Conservation (phyloP, 257 asterid species). For the Solanum lignicaule region DNA sequence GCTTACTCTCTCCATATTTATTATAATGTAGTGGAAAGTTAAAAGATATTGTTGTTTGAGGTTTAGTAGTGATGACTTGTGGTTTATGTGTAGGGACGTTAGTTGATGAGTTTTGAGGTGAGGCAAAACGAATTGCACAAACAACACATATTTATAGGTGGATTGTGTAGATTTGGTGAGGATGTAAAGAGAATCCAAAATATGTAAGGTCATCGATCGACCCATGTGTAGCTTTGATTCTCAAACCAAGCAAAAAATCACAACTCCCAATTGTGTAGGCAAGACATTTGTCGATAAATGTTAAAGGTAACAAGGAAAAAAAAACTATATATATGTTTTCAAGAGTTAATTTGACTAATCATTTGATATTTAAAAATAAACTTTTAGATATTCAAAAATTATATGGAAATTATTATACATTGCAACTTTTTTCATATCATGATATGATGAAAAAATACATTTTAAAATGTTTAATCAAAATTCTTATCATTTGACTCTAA, state of each 20-base stretch:
- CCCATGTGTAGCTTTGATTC: not conserved
- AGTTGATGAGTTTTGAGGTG: constrained; percentile 25
- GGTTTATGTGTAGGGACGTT: not conserved
- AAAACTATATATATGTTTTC: not conserved
- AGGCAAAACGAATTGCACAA: constrained; percentile 24
- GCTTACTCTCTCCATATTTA: constrained; percentile 47
- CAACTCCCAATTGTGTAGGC: not conserved
- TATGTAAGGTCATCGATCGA: not conserved
- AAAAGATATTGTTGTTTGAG: not conserved
- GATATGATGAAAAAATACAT: too few relatives aligned
- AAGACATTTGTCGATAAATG: not conserved
- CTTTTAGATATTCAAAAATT: too few relatives aligned
- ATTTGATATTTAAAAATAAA: too few relatives aligned
- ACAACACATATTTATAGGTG: constrained; percentile 24
- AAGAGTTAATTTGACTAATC: too few relatives aligned
- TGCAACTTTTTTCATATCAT: too few relatives aligned
- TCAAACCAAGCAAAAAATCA: not conserved
- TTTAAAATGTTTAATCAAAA: too few relatives aligned
- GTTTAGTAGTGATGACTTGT: not conserved
- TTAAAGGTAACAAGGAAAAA: not conserved
- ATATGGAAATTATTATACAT: too few relatives aligned
- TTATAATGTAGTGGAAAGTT: not conserved
- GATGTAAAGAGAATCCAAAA: not conserved
- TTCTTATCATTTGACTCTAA: too few relatives aligned
- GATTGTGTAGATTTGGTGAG: not conserved